A percentile compares a stretch with the other conserved stretches of the same genome.
These are phyloP conservation scores for Coemansia asiatica DNA, from an alignment of 192 early-diverging fungal genomes.

Conservation along the genomic window DNA sequence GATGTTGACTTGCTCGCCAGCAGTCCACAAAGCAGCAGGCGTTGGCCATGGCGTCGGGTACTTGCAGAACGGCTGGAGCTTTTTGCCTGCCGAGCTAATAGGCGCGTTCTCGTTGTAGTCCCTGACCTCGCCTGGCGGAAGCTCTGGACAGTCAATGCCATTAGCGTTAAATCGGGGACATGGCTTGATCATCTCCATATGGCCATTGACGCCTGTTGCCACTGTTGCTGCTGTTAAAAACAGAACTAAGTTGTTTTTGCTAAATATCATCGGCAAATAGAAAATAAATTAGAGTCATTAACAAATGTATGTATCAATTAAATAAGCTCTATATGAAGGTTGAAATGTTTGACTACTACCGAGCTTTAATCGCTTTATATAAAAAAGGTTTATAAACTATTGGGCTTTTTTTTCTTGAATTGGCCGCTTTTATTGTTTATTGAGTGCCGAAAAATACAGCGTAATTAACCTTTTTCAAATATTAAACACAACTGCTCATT, in stretches of 20 bases:
- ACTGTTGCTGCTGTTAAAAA: background rate
- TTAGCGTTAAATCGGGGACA: conserved; percentile 28
- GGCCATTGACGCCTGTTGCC: conserved; percentile 1
- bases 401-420: background rate
- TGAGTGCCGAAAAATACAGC: background rate
- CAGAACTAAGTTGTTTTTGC: background rate
- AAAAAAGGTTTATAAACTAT: too few relatives aligned
- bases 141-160: conserved; percentile 20
- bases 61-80: conserved; percentile 37
- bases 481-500: background rate
- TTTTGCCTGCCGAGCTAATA: conserved; percentile 11
- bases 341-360: too few relatives aligned
- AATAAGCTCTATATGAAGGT: too few relatives aligned
- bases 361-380: background rate
- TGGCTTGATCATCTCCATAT: conserved; percentile 33
- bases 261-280: background rate
- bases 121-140: conserved; percentile 14
- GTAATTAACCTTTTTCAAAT: background rate
- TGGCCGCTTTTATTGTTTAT: background rate
- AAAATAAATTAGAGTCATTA: too few relatives aligned
- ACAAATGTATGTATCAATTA: too few relatives aligned
- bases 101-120: conserved; percentile 29
- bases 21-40: conserved; percentile 16
- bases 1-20: conserved; percentile 27
- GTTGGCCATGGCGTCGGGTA: conserved; percentile 14